Evolutionary conservation across 2,329 filamentous ascomycete species (phyloP).

Genomic region (Aspergillus ochraceoroseus): DNA sequence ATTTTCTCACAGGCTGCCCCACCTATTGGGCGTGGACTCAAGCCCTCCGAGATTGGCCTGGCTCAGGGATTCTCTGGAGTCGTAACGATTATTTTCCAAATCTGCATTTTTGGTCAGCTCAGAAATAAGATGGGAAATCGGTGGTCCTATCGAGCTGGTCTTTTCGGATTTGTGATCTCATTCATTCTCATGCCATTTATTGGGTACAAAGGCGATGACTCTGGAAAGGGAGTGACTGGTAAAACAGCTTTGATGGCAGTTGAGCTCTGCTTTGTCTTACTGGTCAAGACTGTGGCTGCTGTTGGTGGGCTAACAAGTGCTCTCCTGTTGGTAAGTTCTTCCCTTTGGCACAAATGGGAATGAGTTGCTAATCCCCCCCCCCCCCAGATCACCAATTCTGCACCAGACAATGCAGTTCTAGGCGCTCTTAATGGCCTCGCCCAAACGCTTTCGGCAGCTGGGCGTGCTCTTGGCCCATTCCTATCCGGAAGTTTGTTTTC

Average conservation of each 20-base stretch:
- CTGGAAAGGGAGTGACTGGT: constrained; percentile 53
- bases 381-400: constrained; percentile 81
- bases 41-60: constrained; percentile 75
- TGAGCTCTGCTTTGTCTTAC: constrained; percentile 73
- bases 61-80: constrained; percentile 78
- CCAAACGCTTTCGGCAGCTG: constrained; percentile 86
- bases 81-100: constrained; percentile 84
- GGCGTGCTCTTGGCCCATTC: constrained; percentile 82
- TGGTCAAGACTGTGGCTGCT: constrained; percentile 84
- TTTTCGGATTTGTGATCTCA: constrained; percentile 73
- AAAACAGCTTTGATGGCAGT: constrained; percentile 68
- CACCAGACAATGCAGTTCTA: constrained; percentile 75
- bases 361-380: not conserved
- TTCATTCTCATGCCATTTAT: constrained; percentile 89
- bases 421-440: constrained; percentile 90
- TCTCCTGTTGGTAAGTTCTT: constrained; percentile 66
- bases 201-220: constrained; percentile 63
- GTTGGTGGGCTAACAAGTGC: constrained; percentile 88
- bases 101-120: constrained; percentile 74
- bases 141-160: constrained; percentile 70
- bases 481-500: constrained; percentile 83
- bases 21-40: constrained; percentile 71
- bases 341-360: not conserved
- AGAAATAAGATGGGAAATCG: constrained; percentile 79
- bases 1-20: constrained; percentile 75